Conservation (phyloP, 441 rosid genomes). For the Biscutella auriculata region DNA sequence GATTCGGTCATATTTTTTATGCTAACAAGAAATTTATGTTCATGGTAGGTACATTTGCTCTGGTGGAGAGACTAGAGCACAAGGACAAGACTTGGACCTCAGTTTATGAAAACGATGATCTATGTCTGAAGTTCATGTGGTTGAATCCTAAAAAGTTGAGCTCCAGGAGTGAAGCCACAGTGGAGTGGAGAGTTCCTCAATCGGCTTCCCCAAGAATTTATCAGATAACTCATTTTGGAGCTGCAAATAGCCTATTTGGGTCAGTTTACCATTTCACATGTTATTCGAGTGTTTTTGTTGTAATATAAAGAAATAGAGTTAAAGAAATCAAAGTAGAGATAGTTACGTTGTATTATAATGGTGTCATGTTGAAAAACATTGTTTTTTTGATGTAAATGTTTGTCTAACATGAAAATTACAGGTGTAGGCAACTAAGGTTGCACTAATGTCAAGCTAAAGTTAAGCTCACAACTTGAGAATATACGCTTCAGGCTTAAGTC, state of each 20-base stretch:
- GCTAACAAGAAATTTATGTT: constrained; percentile 8
- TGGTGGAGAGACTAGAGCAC: constrained; percentile 61
- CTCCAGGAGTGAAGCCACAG: constrained; percentile 56
- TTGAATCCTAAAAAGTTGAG: constrained; percentile 71
- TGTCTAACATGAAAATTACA: neutral
- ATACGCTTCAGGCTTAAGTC: too few species aligned
- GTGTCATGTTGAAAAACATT: neutral
- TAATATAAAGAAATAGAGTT: constrained; percentile 34
- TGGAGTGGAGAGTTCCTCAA: constrained; percentile 76
- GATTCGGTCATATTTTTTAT: neutral
- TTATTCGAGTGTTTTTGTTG: constrained; percentile 82
- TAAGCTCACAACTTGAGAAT: too few species aligned
- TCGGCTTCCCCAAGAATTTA: constrained; percentile 68
- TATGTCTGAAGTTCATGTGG: constrained; percentile 84
- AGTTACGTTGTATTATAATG: neutral
- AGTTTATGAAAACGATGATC: constrained; percentile 82
- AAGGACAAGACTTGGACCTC: constrained; percentile 65
- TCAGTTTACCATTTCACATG: constrained; percentile 74
- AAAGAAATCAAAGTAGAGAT: neutral
- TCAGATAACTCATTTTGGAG: constrained; percentile 87
- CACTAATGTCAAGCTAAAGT: too few species aligned
- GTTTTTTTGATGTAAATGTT: neutral
- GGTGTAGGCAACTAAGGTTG: neutral
- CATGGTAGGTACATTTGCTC: constrained; percentile 42
- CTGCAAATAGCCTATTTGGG: constrained; percentile 59